phyloP scores from a whole-genome alignment of 768 basidiomycete species.

The Serendipita vermifera region DNA sequence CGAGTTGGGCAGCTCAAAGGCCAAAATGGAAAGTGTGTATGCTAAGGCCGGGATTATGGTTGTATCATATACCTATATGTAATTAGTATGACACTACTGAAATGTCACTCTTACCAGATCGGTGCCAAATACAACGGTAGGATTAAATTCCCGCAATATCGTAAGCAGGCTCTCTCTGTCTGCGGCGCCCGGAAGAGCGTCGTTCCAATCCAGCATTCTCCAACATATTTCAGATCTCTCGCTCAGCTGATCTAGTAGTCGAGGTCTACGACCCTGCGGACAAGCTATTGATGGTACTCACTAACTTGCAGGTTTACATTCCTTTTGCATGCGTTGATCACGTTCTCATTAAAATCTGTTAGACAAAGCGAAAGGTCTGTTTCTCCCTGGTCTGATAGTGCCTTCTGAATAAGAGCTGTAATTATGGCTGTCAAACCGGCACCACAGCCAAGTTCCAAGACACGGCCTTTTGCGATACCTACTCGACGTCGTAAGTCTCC shows the following conservation, averaged over 20 bases:
- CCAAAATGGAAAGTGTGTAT: background rate
- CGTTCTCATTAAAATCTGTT: conserved; percentile 2
- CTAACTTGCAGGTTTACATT: background rate
- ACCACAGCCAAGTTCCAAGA: conserved; percentile 1
- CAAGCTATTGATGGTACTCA: background rate
- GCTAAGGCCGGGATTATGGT: background rate
- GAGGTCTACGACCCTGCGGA: too few species aligned
- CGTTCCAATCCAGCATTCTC: background rate
- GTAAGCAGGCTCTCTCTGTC: background rate
- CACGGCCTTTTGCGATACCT: too few species aligned
- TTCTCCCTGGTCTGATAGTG: background rate
- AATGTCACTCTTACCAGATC: background rate
- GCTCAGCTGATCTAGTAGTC: background rate
- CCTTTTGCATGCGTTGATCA: background rate
- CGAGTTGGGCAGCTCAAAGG: background rate
- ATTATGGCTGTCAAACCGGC: background rate
- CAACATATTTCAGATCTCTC: background rate
- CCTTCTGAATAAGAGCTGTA: background rate
- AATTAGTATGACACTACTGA: background rate
- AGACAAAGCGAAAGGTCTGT: background rate
- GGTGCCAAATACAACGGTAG: background rate
- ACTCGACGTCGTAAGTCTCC: too few species aligned
- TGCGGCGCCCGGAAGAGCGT: background rate
- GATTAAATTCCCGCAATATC: background rate
- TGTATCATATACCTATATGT: background rate